phyloP scores from a whole-genome alignment of 768 basidiomycete genomes.

The Tylopilus rubrobrunneus region DNA sequence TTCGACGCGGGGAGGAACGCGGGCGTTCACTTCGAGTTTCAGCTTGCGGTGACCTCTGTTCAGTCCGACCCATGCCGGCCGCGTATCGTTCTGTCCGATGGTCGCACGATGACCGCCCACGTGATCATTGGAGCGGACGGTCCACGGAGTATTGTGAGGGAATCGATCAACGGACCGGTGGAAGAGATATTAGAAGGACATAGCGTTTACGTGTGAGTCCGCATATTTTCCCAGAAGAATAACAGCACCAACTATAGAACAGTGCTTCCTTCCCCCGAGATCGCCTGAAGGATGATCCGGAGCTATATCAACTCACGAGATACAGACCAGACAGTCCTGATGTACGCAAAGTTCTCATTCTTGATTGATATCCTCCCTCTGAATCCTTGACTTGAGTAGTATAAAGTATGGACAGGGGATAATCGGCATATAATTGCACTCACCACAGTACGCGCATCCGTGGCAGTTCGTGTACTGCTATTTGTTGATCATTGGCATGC shows the following conservation, averaged over 20 bases:
- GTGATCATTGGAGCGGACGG: conserved; percentile 65
- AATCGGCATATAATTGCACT: conserved; percentile 21
- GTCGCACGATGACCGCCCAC: conserved; percentile 46
- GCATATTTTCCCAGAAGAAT: conserved; percentile 6
- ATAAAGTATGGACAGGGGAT: conserved; percentile 26
- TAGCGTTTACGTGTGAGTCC: conserved; percentile 45
- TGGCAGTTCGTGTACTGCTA: neutral
- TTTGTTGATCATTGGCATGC: neutral
- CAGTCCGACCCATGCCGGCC: conserved; percentile 27
- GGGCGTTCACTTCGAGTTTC: conserved; percentile 50
- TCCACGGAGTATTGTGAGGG: conserved; percentile 40
- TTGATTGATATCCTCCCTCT: neutral
- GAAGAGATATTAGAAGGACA: conserved; percentile 27
- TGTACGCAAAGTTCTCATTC: conserved; percentile 9
- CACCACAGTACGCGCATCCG: conserved; percentile 20
- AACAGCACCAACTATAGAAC: neutral
- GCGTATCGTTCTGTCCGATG: conserved; percentile 37
- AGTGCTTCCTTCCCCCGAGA: conserved; percentile 43
- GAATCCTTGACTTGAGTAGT: conserved; percentile 12
- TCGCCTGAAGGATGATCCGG: conserved; percentile 40
- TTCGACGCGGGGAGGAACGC: conserved; percentile 43
- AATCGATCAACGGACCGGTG: conserved; percentile 33
- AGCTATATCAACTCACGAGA: conserved; percentile 33
- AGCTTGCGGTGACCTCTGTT: conserved; percentile 35
- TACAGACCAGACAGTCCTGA: conserved; percentile 20